Conservation (phyloP, 352 stramenopile species). For the Phytophthora pseudosyringae region DNA sequence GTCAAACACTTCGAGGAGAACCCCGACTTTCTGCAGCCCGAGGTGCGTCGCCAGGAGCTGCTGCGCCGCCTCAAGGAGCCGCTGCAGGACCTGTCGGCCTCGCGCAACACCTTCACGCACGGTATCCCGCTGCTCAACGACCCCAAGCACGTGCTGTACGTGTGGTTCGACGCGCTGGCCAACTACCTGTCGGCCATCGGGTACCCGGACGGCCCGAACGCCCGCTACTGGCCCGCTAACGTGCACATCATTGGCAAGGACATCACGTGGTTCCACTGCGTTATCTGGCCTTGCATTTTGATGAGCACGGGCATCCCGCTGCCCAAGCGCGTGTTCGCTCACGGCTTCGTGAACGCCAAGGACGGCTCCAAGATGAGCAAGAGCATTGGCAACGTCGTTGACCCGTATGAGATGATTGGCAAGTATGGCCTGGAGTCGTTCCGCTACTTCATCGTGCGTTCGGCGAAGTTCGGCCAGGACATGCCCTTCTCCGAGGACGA, state of each 20-base stretch:
- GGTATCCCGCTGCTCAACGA: conserved; percentile 96
- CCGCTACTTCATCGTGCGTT: conserved; percentile 93
- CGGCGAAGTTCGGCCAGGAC: conserved; percentile 96
- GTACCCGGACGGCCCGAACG: conserved; percentile 88
- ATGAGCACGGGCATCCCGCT: conserved; percentile 96
- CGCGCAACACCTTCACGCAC: conserved; percentile 96
- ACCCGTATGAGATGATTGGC: conserved; percentile 95
- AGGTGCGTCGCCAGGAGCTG: conserved; percentile 95
- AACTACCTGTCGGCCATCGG: conserved; percentile 98
- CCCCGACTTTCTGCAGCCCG: conserved; percentile 96
- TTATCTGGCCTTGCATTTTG: conserved; percentile 99
- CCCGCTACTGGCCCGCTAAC: conserved; percentile 83
- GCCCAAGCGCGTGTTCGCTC: conserved; percentile 95
- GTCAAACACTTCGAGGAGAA: conserved; percentile 95
- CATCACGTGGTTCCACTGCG: conserved; percentile 98
- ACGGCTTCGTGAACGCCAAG: conserved; percentile 98
- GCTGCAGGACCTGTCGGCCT: conserved; percentile 97
- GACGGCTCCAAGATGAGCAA: conserved; percentile 99
- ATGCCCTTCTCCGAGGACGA: conserved; percentile 93
- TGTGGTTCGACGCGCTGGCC: conserved; percentile 99
- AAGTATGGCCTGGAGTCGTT: conserved; percentile 96
- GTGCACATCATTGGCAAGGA: conserved; percentile 97
- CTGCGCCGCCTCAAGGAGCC: conserved; percentile 93
- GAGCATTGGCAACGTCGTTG: conserved; percentile 98
- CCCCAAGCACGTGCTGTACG: conserved; percentile 98